Percentiles rank a stretch among this genome's conserved stretches.
These are phyloP conservation scores for Reutealis trisperma DNA, from an alignment of 345 rosid species.

Conservation along the genomic window DNA sequence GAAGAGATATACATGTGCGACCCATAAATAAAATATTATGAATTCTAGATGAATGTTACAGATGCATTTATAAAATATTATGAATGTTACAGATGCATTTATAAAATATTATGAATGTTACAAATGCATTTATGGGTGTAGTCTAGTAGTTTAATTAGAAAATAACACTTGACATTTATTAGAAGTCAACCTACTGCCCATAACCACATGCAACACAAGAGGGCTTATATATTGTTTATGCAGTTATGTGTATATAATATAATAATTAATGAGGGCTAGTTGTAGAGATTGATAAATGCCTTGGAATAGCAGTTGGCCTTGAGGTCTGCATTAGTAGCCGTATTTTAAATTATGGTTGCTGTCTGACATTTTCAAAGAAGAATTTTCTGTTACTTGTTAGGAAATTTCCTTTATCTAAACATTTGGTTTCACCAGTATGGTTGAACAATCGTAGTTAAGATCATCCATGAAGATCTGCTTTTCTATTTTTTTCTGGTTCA, in stretches of 20 bases:
- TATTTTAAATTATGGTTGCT: not conserved
- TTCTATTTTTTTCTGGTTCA: not conserved
- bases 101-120: not conserved
- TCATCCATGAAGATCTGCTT: conserved; percentile 17
- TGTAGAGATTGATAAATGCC: not conserved
- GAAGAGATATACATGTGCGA: not conserved
- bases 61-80: not conserved
- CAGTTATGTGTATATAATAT: no score
- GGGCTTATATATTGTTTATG: no score
- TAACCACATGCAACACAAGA: not conserved
- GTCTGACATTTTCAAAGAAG: not conserved
- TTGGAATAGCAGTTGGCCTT: conserved; percentile 4
- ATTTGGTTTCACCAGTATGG: not conserved
- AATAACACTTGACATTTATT: not conserved
- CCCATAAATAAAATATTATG: not conserved
- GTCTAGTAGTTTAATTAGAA: not conserved
- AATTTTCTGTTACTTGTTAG: not conserved
- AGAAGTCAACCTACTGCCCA: not conserved
- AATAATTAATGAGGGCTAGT: not conserved
- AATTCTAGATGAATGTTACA: not conserved
- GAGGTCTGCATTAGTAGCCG: not conserved
- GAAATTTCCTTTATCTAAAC: not conserved
- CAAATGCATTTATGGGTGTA: not conserved
- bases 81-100: not conserved
- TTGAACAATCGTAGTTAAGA: not conserved